Conservation (phyloP, 306 rosid species). For the Potentilla sterilis region DNA sequence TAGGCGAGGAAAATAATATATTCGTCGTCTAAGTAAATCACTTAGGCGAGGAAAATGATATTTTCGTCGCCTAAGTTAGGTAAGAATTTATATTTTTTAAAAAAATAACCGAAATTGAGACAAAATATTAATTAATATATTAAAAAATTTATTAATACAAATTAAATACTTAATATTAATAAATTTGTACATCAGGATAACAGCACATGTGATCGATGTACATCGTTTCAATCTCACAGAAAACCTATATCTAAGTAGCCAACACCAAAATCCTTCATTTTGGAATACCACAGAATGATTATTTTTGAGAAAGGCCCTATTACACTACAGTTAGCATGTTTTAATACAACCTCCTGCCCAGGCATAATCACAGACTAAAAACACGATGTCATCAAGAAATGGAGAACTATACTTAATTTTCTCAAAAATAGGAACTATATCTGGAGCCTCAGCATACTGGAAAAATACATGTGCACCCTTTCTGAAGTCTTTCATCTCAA, state of each 20-base stretch:
- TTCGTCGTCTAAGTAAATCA: too few relatives aligned
- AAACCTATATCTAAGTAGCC: neutral
- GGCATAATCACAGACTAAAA: constrained; percentile 5
- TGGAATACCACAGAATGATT: neutral
- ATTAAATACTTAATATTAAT: too few relatives aligned
- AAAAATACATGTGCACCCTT: constrained; percentile 96
- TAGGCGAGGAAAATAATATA: too few relatives aligned
- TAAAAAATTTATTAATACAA: too few relatives aligned
- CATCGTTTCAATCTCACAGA: neutral
- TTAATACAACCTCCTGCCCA: constrained; percentile 6
- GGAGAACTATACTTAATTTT: constrained; percentile 7
- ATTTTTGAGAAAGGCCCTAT: neutral
- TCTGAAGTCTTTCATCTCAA: constrained; percentile 85
- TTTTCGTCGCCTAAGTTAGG: too few relatives aligned
- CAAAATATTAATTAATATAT: too few relatives aligned
- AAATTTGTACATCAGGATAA: neutral
- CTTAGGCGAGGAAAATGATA: too few relatives aligned
- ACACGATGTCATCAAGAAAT: neutral
- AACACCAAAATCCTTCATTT: neutral
- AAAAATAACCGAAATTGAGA: too few relatives aligned
- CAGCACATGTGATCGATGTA: neutral
- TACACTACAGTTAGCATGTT: constrained; percentile 3
- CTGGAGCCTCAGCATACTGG: constrained; percentile 18
- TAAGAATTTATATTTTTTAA: too few relatives aligned
- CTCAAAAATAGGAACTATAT: constrained; percentile 21